Base-by-base conservation (phyloP, 305 asterid genomes). In the Solanum hybrid region DNA sequence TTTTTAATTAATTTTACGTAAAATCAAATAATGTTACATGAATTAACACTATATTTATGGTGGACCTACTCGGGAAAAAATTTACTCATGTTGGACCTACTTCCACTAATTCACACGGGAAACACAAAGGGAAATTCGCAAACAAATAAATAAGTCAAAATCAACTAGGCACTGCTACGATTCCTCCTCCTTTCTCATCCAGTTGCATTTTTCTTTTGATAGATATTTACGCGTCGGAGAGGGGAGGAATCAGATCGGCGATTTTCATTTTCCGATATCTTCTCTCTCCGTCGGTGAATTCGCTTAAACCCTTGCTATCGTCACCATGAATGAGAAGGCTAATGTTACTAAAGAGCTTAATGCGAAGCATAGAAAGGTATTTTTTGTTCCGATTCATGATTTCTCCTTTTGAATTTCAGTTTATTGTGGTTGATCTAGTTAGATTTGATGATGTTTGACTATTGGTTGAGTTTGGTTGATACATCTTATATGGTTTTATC, bases 291-390 rank as follows among this genome's bases (percentile, higher is more conserved):
- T 32, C 39, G 39, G 39, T 29, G 36, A 83, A 61, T 78, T 36
- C 89, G 88, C 91, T 87, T 37, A 41, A 78, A 68, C 75, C 51
- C 33, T 4, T 81, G 68, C 72, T 9, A 6, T 36, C 33, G 31
- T 70, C 94, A 87, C 94, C 94, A 98, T 98, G 99, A 98, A 98
- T 79, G 96, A 94, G 96, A 98, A 98, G 93, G 99, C 99, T 81
- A 93, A 90, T 93, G 99, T 98, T 76, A 93, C 99, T 92, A 98
- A 97, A 90, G 99, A 98, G 97, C 99, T 98, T 87, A 98, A 97
- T 91, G 98, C 97, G 89, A 95, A 90, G 94, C 99, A 98, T 90
- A 92, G 99, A 82, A 98, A 98, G 99, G 99, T 98, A 84, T 32
- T 0, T 68, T 89, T 88, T 87, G 65, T 70, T 73, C 22, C 41